Percentiles rank a stretch among this genome's conserved stretches.
These are phyloP conservation scores for Aureobasidium musti DNA, from an alignment of 2,329 filamentous ascomycete species.

Conservation along the genomic window DNA sequence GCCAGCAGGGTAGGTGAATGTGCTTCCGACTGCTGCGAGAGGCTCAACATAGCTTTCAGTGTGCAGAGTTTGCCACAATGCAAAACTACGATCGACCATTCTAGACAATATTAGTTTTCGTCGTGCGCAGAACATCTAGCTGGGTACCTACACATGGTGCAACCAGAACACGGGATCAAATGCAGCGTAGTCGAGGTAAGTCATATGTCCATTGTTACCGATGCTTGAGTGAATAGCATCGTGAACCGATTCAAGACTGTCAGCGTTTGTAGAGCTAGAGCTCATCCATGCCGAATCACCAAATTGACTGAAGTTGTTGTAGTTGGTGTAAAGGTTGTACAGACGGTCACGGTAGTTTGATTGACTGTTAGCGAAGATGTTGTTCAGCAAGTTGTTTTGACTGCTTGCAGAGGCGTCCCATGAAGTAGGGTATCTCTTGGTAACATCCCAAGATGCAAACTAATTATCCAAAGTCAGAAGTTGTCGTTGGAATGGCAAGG, in stretches of 20 bases:
- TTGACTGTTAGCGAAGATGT: constrained; percentile 56
- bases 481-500: neutral
- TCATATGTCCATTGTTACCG: constrained; percentile 67
- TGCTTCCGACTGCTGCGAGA: constrained; percentile 55
- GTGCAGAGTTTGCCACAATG: constrained; percentile 75
- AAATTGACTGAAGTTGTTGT: constrained; percentile 67
- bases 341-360: constrained; percentile 61
- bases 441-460: constrained; percentile 63
- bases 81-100: constrained; percentile 73
- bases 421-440: constrained; percentile 58
- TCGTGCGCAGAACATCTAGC: constrained; percentile 35
- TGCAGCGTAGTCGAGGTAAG: constrained; percentile 68
- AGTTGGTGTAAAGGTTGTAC: constrained; percentile 67
- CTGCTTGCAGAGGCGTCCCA: constrained; percentile 52
- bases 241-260: constrained; percentile 59
- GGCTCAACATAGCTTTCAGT: constrained; percentile 66
- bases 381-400: constrained; percentile 60
- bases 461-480: constrained; percentile 38
- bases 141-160: constrained; percentile 56
- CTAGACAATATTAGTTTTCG: neutral
- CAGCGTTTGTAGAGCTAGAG: constrained; percentile 51
- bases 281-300: constrained; percentile 65
- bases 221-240: constrained; percentile 55
- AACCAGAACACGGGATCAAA: constrained; percentile 81
- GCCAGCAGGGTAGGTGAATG: constrained; percentile 61